Evolutionary conservation across 768 basidiomycete genomes (phyloP).

Genomic region (Calocera cornea): DNA sequence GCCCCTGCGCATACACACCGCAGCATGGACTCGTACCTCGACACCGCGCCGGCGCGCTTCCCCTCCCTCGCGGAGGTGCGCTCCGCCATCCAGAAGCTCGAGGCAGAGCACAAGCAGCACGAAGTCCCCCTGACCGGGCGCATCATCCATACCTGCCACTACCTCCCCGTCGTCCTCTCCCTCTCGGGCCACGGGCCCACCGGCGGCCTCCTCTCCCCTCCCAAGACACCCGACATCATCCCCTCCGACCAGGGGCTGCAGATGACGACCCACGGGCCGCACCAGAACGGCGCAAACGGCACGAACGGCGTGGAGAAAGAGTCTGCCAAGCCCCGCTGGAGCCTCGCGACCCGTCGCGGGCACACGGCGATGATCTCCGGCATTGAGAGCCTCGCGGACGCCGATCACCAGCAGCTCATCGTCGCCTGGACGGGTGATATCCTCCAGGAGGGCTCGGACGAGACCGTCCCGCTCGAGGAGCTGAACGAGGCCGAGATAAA

Average conservation of each 20-base stretch:
- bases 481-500: slow-evolving; percentile 50
- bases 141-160: slow-evolving; percentile 84
- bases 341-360: slow-evolving; percentile 63
- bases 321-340: slow-evolving; percentile 36
- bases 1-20: too few species aligned
- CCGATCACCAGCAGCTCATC: slow-evolving; percentile 79
- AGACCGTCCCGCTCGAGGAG: slow-evolving; percentile 35
- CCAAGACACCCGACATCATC: slow-evolving; percentile 59
- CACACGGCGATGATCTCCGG: slow-evolving; percentile 94
- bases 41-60: slow-evolving; percentile 7
- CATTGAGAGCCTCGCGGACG: slow-evolving; percentile 58
- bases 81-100: slow-evolving; percentile 53
- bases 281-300: neutral
- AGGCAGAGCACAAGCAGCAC: slow-evolving; percentile 53
- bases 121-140: slow-evolving; percentile 70
- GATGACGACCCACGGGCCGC: neutral
- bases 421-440: slow-evolving; percentile 93
- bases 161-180: slow-evolving; percentile 65
- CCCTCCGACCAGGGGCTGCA: slow-evolving; percentile 30
- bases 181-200: slow-evolving; percentile 32
- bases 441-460: slow-evolving; percentile 29
- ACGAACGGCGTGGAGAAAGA: neutral
- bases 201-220: slow-evolving; percentile 42
- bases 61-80: slow-evolving; percentile 47
- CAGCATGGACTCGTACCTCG: neutral